Evolutionary conservation across 2,329 filamentous ascomycete genomes (phyloP).

Genomic region (Geosmithia morbida): DNA sequence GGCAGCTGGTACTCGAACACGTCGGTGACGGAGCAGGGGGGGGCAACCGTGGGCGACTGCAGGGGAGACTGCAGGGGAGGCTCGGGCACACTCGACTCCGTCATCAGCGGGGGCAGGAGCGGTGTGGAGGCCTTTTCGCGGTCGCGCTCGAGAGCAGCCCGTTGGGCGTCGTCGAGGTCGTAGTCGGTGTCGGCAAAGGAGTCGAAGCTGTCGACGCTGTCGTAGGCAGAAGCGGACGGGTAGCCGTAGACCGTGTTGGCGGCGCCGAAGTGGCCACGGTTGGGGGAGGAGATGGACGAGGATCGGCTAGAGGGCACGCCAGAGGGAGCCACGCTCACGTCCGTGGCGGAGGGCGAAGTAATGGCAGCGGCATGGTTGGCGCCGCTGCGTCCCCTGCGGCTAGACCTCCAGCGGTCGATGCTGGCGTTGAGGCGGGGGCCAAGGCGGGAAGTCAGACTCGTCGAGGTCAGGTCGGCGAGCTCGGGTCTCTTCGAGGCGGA

Average conservation of each 20-base stretch:
- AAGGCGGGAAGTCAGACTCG: slow-evolving; percentile 49
- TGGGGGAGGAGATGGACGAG: slow-evolving; percentile 11
- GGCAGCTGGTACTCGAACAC: background rate
- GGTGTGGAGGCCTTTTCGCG: slow-evolving; percentile 61
- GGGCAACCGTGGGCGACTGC: slow-evolving; percentile 63
- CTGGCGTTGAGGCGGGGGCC: slow-evolving; percentile 41
- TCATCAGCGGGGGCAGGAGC: slow-evolving; percentile 69
- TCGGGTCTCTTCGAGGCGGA: slow-evolving; percentile 30
- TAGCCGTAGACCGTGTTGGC: slow-evolving; percentile 36
- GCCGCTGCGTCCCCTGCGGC: slow-evolving; percentile 14
- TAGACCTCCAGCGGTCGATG: slow-evolving; percentile 34
- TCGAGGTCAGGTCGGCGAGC: slow-evolving; percentile 40
- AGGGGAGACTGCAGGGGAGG: slow-evolving; percentile 62
- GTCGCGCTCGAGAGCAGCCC: slow-evolving; percentile 39
- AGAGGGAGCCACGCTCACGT: slow-evolving; percentile 57
- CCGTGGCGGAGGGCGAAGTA: slow-evolving; percentile 52
- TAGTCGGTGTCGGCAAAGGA: slow-evolving; percentile 29
- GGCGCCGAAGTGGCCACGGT: slow-evolving; percentile 32
- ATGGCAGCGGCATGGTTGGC: slow-evolving; percentile 19
- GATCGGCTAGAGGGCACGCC: slow-evolving; percentile 60
- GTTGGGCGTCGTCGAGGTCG: slow-evolving; percentile 19
- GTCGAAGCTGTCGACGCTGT: slow-evolving; percentile 40
- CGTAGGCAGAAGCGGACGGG: slow-evolving; percentile 44
- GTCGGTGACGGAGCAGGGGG: slow-evolving; percentile 23
- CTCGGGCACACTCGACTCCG: slow-evolving; percentile 32